Evolutionary conservation across 2,329 filamentous ascomycete species (phyloP).

Genomic region (Septoria petroselini): DNA sequence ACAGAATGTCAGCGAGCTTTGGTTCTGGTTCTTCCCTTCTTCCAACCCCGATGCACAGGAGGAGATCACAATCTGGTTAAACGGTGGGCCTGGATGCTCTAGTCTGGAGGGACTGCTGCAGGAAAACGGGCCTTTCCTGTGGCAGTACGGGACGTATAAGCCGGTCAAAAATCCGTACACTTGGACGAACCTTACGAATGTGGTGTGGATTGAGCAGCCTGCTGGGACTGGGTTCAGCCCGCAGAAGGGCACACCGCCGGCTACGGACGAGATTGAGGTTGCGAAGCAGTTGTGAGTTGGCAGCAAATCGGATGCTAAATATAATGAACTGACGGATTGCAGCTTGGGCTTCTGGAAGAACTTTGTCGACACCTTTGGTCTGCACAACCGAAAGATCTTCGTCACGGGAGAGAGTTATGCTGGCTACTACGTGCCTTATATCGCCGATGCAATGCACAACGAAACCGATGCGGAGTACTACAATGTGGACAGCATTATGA

Average conservation of each 20-base stretch:
- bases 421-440: slow-evolving; percentile 59
- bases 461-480: slow-evolving; percentile 64
- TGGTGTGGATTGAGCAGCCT: slow-evolving; percentile 48
- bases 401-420: slow-evolving; percentile 61
- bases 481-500: slow-evolving; percentile 64
- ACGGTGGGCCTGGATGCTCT: slow-evolving; percentile 47
- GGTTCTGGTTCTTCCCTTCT: slow-evolving; percentile 52
- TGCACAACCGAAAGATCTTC: slow-evolving; percentile 57
- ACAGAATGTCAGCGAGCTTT: slow-evolving; percentile 40
- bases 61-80: slow-evolving; percentile 41
- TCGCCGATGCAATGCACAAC: slow-evolving; percentile 69
- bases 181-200: slow-evolving; percentile 52
- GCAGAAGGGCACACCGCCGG: slow-evolving; percentile 37
- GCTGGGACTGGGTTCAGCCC: slow-evolving; percentile 42
- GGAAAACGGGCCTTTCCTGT: slow-evolving; percentile 47
- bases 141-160: slow-evolving; percentile 46
- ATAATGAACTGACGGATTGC: too few species aligned
- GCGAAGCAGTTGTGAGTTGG: slow-evolving; percentile 36
- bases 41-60: slow-evolving; percentile 43
- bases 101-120: slow-evolving; percentile 49
- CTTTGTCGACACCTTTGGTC: slow-evolving; percentile 47
- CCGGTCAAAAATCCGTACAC: slow-evolving; percentile 49
- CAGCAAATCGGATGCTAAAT: slow-evolving; percentile 42
- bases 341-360: slow-evolving; percentile 48
- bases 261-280: slow-evolving; percentile 42